Evolutionary conservation across 106 monocot species (phyloP).

Genomic region (Acorus gramineus): DNA sequence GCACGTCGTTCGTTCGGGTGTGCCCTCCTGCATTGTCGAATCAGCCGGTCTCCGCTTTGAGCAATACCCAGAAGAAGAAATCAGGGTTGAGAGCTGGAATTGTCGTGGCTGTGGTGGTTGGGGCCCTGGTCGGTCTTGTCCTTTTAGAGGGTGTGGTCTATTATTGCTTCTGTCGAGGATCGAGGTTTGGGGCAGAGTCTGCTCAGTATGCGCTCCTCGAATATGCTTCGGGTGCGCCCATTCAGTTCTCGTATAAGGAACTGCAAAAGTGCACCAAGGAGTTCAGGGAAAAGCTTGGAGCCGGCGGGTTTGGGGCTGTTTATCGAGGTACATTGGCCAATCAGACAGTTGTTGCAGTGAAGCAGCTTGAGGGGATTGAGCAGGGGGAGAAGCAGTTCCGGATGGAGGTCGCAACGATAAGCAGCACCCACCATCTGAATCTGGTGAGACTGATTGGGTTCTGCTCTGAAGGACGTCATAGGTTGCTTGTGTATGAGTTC

Average conservation of each 20-base stretch:
- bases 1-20: neutral
- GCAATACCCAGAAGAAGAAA: neutral
- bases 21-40: constrained; percentile 22
- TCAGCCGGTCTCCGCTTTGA: neutral
- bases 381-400: too few species aligned
- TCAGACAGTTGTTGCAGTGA: too few species aligned
- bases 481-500: too few species aligned
- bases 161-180: constrained; percentile 54
- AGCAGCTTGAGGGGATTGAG: too few species aligned
- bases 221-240: constrained; percentile 77
- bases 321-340: too few species aligned
- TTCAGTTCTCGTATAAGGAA: constrained; percentile 71
- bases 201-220: constrained; percentile 70
- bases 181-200: constrained; percentile 44
- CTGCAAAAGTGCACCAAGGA: constrained; percentile 35
- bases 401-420: too few species aligned
- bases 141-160: constrained; percentile 42
- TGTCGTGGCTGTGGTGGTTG: constrained; percentile 25
- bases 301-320: too few species aligned
- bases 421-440: too few species aligned
- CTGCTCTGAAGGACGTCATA: too few species aligned
- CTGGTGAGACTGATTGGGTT: too few species aligned
- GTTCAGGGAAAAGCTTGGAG: too few species aligned
- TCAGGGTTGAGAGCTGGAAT: constrained; percentile 36
- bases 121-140: constrained; percentile 32